phyloP scores from a whole-genome alignment of 2,329 filamentous ascomycete genomes.

The Cylindrodendrum hubeiense region DNA sequence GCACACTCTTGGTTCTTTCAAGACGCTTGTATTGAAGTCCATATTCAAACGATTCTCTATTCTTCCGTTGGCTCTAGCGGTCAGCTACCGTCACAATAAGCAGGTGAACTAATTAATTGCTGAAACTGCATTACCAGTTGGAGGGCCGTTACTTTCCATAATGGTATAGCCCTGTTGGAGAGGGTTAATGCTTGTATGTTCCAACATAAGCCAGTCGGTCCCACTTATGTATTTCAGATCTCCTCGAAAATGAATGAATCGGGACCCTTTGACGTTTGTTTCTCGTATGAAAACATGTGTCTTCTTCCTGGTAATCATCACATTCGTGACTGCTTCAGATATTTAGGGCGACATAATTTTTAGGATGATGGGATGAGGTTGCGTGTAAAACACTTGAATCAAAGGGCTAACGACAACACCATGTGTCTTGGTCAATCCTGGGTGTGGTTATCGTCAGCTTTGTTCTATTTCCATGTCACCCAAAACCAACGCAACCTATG shows the following conservation, averaged over 20 bases:
- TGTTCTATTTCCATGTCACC: conserved; percentile 52
- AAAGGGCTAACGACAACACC: not conserved
- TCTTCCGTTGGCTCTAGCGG: not conserved
- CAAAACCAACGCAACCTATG: conserved; percentile 56
- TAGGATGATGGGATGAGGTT: conserved; percentile 55
- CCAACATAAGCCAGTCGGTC: too few species aligned
- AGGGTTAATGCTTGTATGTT: not conserved
- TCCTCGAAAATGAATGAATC: not conserved
- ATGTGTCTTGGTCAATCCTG: conserved; percentile 56
- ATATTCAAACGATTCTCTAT: not conserved
- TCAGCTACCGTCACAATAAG: not conserved
- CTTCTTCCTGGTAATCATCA: conserved; percentile 49
- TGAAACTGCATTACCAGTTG: not conserved
- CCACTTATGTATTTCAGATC: too few species aligned
- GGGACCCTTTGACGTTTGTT: not conserved
- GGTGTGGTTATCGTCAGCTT: conserved; percentile 58
- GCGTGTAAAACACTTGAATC: conserved; percentile 46
- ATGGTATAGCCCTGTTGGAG: not conserved
- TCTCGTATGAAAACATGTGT: conserved; percentile 54
- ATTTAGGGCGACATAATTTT: conserved; percentile 55
- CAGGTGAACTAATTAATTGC: not conserved
- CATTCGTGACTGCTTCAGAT: conserved; percentile 45
- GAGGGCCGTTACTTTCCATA: not conserved
- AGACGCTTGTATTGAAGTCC: not conserved
- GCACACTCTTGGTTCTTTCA: not conserved